Evolutionary conservation across 176 grass and related monocot species (phyloP).

Genomic region (Oryza coarctata): DNA sequence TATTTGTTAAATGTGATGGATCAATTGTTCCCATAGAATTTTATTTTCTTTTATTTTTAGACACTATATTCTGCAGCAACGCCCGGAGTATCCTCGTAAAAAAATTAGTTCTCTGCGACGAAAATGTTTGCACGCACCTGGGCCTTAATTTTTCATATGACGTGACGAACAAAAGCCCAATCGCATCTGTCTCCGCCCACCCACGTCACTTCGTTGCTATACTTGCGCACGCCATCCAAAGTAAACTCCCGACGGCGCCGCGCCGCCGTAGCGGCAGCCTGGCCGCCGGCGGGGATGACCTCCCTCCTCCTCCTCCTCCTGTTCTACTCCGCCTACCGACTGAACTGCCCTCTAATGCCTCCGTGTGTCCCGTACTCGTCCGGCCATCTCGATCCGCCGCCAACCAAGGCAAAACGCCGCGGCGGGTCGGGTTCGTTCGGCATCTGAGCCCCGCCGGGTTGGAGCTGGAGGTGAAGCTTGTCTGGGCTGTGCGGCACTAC

Average conservation of each 20-base stretch:
- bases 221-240: not conserved
- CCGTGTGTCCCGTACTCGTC: not conserved
- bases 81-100: too few relatives aligned
- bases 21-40: too few relatives aligned
- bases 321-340: not conserved
- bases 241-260: not conserved
- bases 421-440: not conserved
- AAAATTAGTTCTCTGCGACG: too few relatives aligned
- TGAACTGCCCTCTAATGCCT: too few relatives aligned
- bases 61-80: too few relatives aligned
- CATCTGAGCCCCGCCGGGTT: not conserved
- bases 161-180: not conserved
- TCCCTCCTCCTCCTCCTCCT: not conserved
- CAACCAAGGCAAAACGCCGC: not conserved
- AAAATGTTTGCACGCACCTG: too few relatives aligned
- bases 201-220: not conserved
- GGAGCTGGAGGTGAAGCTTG: not conserved
- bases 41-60: too few relatives aligned
- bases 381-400: not conserved
- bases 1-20: too few relatives aligned
- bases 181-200: not conserved
- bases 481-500: not conserved
- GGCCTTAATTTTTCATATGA: not conserved
- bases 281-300: not conserved
- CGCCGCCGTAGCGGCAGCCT: not conserved